Evolutionary conservation across 2,329 filamentous ascomycete genomes (phyloP), one percentile per base, ranked within the genome.

Genomic region (Ophiostoma sp.): DNA sequence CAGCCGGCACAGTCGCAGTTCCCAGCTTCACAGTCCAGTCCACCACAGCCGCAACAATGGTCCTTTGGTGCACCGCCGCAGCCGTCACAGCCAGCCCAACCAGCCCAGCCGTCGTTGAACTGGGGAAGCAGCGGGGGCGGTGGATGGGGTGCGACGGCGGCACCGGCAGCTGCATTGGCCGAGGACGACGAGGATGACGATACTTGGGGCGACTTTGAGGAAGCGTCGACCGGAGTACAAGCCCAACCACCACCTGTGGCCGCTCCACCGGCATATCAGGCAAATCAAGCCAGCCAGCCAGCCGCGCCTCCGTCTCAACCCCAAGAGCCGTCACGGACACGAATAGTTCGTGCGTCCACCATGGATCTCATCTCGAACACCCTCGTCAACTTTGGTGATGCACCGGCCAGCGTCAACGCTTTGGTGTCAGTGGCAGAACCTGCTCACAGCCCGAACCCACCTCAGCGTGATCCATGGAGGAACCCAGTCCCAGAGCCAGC

Each of bases 171-270:
- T 5, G 11, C 48, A 17, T 25, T 15, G 3, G n/a, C 36, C 25
- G 36, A 22, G 17, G 61, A 74, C 7, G 72, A 74, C 12, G 87
- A 87, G 2, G 87, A 90, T 8, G 89, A 91, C 72, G 89, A 91
- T 77, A 88, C 85, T 36, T 92, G 90, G 87, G 90, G 90, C 0
- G 90, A 92, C 72, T 92, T 92, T 77, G 90, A 92, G 79, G 85
- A 86, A 61, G 88, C 88, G 19, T 81, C 85, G 8, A 15, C 42
- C 12, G 45, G 28, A 5, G 11, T 1, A 0, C 45, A 52, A 69
- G 66, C 45, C 3, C 45, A 52, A 15, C 66, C 45, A 7, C 64
- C 42, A 22, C 42, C 63, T 3, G 61, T 74, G 1, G 52, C 74
- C 17, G 69, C 55, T 52, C 61, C 73, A 63, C 66, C 71, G 28